A percentile compares a stretch with the other conserved stretches of the same genome.
Evolutionary conservation across 305 asterid genomes (phyloP).

Genomic region (Fraxinus velutina): DNA sequence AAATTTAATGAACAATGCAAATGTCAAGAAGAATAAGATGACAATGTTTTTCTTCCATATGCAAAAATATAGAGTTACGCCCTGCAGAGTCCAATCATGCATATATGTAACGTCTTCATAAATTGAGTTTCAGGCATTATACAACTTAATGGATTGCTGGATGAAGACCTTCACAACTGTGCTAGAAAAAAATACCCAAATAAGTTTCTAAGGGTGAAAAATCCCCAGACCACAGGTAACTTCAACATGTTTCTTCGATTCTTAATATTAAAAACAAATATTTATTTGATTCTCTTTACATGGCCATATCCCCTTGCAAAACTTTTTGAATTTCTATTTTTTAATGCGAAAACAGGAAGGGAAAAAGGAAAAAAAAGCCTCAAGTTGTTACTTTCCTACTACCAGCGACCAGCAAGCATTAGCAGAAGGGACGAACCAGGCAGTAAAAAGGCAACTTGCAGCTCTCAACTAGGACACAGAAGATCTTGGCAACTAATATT

Average conservation of each 20-base stretch:
- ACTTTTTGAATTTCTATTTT: neutral
- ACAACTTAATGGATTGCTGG: neutral
- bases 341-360: neutral
- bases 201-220: neutral
- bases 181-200: neutral
- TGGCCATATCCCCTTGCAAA: neutral
- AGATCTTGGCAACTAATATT: neutral
- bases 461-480: neutral
- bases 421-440: neutral
- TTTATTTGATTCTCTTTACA: neutral
- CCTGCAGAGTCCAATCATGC: neutral
- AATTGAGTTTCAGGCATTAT: neutral
- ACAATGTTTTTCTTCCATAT: neutral
- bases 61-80: neutral
- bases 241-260: neutral
- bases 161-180: neutral
- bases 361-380: neutral
- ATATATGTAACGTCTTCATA: neutral
- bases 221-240: neutral
- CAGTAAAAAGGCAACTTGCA: neutral
- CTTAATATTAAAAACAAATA: neutral
- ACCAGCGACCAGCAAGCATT: neutral
- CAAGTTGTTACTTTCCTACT: neutral
- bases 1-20: neutral
- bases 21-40: neutral